phyloP scores from a whole-genome alignment of 2,329 filamentous ascomycete species.

The Epichloe uncinata region DNA sequence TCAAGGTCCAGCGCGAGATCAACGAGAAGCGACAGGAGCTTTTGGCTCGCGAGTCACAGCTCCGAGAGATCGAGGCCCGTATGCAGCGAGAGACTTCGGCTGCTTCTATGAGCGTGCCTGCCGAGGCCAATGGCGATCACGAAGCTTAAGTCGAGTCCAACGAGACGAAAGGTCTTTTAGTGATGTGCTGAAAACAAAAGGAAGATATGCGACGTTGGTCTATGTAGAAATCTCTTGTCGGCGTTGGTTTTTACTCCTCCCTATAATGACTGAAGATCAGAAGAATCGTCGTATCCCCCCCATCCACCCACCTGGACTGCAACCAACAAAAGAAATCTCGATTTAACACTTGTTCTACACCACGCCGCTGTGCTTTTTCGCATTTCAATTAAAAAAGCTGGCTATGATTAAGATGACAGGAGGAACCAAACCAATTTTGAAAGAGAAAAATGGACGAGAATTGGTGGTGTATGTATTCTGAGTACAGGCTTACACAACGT shows the following conservation, averaged over 20 bases:
- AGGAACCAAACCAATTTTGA: constrained; percentile 10
- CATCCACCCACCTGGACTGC: constrained; percentile 13
- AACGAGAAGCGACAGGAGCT: constrained; percentile 99
- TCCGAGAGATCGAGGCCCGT: constrained; percentile 95
- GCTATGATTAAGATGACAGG: constrained; percentile 20
- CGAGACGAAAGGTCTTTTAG: constrained; percentile 18
- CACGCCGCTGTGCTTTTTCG: constrained; percentile 16
- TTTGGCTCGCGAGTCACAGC: constrained; percentile 90
- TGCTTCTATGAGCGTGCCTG: constrained; percentile 20
- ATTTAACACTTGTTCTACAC: constrained; percentile 17
- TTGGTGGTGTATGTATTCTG: constrained; percentile 5
- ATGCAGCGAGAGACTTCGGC: constrained; percentile 74
- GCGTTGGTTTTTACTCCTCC: constrained; percentile 32
- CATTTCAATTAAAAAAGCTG: constrained; percentile 15
- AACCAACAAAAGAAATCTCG: constrained; percentile 19
- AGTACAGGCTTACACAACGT: constrained; percentile 1
- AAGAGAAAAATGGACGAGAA: constrained; percentile 6
- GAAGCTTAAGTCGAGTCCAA: constrained; percentile 29
- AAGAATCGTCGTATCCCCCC: constrained; percentile 28
- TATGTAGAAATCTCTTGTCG: constrained; percentile 28
- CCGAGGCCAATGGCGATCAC: constrained; percentile 42
- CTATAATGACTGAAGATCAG: constrained; percentile 27
- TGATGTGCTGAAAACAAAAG: constrained; percentile 18
- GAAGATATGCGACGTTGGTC: constrained; percentile 26
- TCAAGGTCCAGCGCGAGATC: constrained; percentile 99